Evolutionary conservation across 768 basidiomycete species (phyloP), one percentile per base, ranked within the genome.

Genomic region (Leccinum subgranulosum): DNA sequence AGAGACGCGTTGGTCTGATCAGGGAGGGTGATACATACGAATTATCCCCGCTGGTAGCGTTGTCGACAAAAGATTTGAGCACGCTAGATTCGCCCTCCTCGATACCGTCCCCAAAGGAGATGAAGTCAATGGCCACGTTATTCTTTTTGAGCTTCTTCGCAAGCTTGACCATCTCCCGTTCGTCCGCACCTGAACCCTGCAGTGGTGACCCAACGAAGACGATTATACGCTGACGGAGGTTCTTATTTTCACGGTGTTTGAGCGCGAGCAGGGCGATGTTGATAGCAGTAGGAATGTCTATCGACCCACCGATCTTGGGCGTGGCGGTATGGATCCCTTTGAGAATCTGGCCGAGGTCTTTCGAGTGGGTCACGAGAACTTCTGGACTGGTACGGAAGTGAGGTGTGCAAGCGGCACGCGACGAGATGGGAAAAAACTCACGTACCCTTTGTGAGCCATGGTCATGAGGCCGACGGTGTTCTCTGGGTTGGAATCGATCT

Each of bases 61-160:
- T 87, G 28, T 98, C 94, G 47, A 96, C 83, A 67, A 99, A 92
- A 4, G 86, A 80, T 66, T 79, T 82, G 59, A 99, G 78, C 55
- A 92, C 83, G 49, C 79, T 83, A 46, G 85, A 84, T 58, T 83
- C 86, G 51, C 70, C 72, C 66, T 85, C 84, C 68, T 88, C 89
- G 47, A 94, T 90, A 6, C 86, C 90, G 65, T 96, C 95, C 1
- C 96, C 96, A 72, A 93, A 98, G 6, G 83, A 83, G 28, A 98
- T 78, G 51, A 98, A 79, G 73, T 99, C 97, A 25, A 98, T 82
- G 1, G 95, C 92, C 45, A 99, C 94, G 66, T 98, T 99, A 73
- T 98, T 98, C 86, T 99, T 99, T 81, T 98, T 98, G 60, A 99
- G 80, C 74, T 94, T 97, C 80, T 95, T 97, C 10, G 95, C 97